A percentile compares a stretch with the other conserved stretches of the same genome.
Conservation (phyloP, 1,284 basidiomycete species). For the Malassezia furfur region DNA sequence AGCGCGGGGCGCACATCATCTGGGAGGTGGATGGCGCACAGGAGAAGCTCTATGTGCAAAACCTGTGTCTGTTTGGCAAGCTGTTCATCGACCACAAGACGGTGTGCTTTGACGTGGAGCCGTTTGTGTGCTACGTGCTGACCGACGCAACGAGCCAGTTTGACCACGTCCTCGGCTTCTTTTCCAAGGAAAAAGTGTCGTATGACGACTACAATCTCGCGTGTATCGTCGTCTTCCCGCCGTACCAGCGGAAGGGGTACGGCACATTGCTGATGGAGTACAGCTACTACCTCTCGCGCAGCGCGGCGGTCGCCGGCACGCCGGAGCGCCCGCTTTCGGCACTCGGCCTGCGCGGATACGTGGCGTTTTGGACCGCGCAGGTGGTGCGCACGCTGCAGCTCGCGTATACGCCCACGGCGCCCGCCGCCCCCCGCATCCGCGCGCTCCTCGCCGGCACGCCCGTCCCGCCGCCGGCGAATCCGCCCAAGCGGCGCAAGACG, state of each 20-base stretch:
- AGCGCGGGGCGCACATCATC: constrained; percentile 76
- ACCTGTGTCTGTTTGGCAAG: constrained; percentile 88
- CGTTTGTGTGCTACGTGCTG: constrained; percentile 76
- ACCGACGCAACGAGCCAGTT: constrained; percentile 67
- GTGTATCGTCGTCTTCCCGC: constrained; percentile 89
- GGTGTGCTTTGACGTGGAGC: constrained; percentile 71
- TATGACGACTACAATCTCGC: constrained; percentile 96
- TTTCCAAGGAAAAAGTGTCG: constrained; percentile 92
- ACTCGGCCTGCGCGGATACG: constrained; percentile 79
- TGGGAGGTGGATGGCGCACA: constrained; percentile 89
- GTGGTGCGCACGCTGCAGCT: constrained; percentile 70
- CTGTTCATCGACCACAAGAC: constrained; percentile 99
- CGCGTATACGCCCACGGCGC: constrained; percentile 30
- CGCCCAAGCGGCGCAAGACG: constrained; percentile 16
- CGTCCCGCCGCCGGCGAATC: background rate
- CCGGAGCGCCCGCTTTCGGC: constrained; percentile 91
- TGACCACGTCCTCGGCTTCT: constrained; percentile 82
- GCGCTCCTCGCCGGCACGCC: constrained; percentile 7
- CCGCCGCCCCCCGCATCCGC: background rate
- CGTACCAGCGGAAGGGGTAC: constrained; percentile 78
- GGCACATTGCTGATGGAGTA: constrained; percentile 97
- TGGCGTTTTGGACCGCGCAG: constrained; percentile 80
- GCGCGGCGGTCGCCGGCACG: constrained; percentile 69
- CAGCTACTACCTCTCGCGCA: constrained; percentile 83
- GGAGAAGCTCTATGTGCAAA: constrained; percentile 82